Conservation (phyloP, 1,139 yeast genomes). For the Taphrina deformans region DNA sequence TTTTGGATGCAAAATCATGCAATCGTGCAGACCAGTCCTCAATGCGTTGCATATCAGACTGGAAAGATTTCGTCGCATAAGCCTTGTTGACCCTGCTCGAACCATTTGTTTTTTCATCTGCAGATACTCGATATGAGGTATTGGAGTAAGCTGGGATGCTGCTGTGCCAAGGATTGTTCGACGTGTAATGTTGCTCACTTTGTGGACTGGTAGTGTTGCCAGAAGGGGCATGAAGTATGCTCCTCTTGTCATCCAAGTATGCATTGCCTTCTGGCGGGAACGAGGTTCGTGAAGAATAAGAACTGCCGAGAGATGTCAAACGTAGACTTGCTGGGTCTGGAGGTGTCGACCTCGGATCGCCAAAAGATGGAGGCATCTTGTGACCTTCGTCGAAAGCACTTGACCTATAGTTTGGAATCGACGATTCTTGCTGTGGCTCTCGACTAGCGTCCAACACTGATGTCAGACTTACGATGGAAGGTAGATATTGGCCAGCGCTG, state of each 20-base stretch:
- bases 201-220: neutral
- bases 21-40: slow-evolving; percentile 38
- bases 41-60: slow-evolving; percentile 36
- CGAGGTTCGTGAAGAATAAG: neutral
- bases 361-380: neutral
- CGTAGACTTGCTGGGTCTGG: neutral
- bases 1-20: slow-evolving; percentile 36
- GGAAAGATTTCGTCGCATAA: slow-evolving; percentile 9
- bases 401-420: neutral
- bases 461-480: neutral
- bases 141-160: neutral
- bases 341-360: neutral
- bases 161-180: neutral
- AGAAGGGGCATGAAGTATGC: neutral
- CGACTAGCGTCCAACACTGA: neutral
- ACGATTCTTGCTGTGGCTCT: neutral
- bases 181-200: neutral
- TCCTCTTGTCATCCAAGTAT: neutral
- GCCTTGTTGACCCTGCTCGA: neutral
- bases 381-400: neutral
- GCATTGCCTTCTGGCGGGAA: neutral
- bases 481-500: neutral
- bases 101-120: neutral
- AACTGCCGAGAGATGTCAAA: neutral
- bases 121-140: neutral